Evolutionary conservation across 331 rosid genomes (phyloP).

Genomic region (Rhamnella rubrinervis): DNA sequence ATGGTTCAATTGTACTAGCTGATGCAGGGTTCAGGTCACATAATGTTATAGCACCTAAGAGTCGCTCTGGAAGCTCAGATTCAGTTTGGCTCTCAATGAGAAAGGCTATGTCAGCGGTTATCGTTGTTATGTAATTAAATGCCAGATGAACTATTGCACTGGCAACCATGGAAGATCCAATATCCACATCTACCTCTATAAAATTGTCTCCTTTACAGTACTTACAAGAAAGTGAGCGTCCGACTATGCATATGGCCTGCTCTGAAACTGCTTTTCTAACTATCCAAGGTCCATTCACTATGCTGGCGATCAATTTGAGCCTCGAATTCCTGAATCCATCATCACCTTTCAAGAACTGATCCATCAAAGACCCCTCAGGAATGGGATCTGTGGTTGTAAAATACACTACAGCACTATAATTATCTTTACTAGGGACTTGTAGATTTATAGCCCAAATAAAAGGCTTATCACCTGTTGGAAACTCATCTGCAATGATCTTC

Average conservation of each 20-base stretch:
- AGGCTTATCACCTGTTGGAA: constrained; percentile 53
- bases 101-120: constrained; percentile 79
- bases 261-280: constrained; percentile 81
- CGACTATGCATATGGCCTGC: constrained; percentile 82
- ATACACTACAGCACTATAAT: constrained; percentile 68
- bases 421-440: constrained; percentile 75
- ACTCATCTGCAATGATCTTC: constrained; percentile 52
- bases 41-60: constrained; percentile 73
- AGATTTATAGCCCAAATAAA: constrained; percentile 89
- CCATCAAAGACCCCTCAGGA: constrained; percentile 65
- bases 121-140: constrained; percentile 62
- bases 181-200: constrained; percentile 76
- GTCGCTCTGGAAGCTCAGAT: constrained; percentile 72
- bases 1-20: constrained; percentile 51
- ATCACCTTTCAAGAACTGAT: constrained; percentile 68
- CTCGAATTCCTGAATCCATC: constrained; percentile 69
- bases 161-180: constrained; percentile 91
- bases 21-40: constrained; percentile 64
- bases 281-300: constrained; percentile 85
- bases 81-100: constrained; percentile 69
- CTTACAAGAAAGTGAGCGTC: constrained; percentile 70
- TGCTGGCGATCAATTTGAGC: constrained; percentile 86
- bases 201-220: constrained; percentile 48
- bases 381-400: constrained; percentile 53
- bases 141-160: constrained; percentile 84